These are phyloP conservation scores for Cinchona pubescens DNA, from an alignment of 257 asterid species.

Conservation along the genomic window DNA sequence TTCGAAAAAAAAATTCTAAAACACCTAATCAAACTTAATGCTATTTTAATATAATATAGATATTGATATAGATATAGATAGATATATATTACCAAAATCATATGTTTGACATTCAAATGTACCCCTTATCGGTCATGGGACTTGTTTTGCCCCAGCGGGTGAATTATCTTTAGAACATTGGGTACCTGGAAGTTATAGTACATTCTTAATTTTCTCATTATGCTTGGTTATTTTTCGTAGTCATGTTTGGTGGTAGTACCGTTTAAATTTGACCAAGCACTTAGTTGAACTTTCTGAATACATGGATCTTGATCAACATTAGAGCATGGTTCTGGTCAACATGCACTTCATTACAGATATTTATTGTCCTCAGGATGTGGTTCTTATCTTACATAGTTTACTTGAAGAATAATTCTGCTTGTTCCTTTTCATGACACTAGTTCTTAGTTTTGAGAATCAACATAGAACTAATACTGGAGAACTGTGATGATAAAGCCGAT, in stretches of 20 bases:
- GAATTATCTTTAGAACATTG: neutral
- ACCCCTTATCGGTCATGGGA: neutral
- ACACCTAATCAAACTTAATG: too few relatives aligned
- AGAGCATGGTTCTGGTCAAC: neutral
- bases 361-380: neutral
- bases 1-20: too few relatives aligned
- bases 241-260: neutral
- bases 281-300: neutral
- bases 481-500: neutral
- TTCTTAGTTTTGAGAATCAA: neutral
- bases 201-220: neutral
- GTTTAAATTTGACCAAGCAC: neutral
- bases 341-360: neutral
- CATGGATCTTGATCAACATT: neutral
- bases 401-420: neutral
- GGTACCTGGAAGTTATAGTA: neutral
- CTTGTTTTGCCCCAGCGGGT: neutral
- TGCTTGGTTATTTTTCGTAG: neutral
- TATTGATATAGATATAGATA: too few relatives aligned
- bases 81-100: neutral
- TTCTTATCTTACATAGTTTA: neutral
- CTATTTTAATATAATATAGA: too few relatives aligned
- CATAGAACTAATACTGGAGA: neutral
- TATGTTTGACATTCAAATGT: neutral
- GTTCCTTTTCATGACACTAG: neutral